Conservation (phyloP, 176 grass and related monocot species). For the Cenchrus americanus region DNA sequence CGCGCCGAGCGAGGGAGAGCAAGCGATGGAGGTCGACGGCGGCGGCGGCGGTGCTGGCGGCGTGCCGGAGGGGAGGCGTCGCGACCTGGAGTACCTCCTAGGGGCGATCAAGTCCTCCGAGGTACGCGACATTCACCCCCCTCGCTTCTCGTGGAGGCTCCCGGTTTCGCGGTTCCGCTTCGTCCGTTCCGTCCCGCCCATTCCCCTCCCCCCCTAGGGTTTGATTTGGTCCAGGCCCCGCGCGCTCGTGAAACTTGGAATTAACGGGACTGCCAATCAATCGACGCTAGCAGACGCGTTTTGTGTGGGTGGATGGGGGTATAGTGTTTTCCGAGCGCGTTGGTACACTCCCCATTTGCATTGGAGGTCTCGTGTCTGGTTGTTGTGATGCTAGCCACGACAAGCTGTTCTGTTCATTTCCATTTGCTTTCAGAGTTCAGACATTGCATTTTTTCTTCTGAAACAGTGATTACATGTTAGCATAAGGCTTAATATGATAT, state of each 20-base stretch:
- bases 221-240: constrained; percentile 13
- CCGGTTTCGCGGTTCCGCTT: constrained; percentile 2
- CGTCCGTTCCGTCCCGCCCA: background rate
- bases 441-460: background rate
- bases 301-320: background rate
- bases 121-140: constrained; percentile 36
- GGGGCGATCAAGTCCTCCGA: constrained; percentile 61
- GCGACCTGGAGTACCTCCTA: constrained; percentile 47
- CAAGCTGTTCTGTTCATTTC: background rate
- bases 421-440: background rate
- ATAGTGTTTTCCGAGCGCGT: background rate
- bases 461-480: background rate
- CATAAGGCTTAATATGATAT: background rate
- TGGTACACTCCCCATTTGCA: background rate
- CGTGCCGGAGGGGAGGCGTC: constrained; percentile 9
- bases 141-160: background rate
- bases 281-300: background rate
- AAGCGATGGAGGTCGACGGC: constrained; percentile 28
- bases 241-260: background rate
- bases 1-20: background rate
- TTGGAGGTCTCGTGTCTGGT: background rate
- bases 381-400: background rate
- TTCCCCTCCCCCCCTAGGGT: constrained; percentile 30
- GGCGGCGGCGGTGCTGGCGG: constrained; percentile 8
- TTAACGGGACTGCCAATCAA: background rate